phyloP scores from a whole-genome alignment of 2,329 filamentous ascomycete genomes.

The Cordyceps cateniannulata region DNA sequence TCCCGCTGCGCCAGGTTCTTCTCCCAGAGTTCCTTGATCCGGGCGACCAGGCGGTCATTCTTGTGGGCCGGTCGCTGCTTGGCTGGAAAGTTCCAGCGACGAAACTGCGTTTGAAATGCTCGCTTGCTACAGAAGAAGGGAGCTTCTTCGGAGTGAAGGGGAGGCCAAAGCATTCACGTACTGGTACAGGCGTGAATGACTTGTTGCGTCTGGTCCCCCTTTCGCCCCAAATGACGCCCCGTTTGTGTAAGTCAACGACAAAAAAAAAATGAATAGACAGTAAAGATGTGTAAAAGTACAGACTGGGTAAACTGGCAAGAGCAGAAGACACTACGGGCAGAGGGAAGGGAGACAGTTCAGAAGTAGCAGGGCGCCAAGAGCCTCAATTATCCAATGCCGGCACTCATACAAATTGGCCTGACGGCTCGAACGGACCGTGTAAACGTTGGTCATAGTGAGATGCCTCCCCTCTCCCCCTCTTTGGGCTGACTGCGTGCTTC shows the following conservation, averaged over 20 bases:
- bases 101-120: slow-evolving; percentile 69
- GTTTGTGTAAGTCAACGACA: slow-evolving; percentile 15
- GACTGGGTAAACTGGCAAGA: neutral
- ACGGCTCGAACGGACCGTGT: neutral
- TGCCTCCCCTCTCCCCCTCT: neutral
- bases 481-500: slow-evolving; percentile 8
- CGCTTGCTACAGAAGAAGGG: slow-evolving; percentile 52
- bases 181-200: neutral
- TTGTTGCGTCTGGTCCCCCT: neutral
- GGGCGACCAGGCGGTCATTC: slow-evolving; percentile 57
- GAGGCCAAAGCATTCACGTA: neutral
- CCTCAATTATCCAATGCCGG: neutral
- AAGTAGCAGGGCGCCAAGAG: neutral
- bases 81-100: slow-evolving; percentile 70
- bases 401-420: neutral
- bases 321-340: neutral
- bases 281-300: neutral
- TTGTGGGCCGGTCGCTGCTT: slow-evolving; percentile 69
- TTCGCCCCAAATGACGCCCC: slow-evolving; percentile 1
- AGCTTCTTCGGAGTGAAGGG: slow-evolving; percentile 6
- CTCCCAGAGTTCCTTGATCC: slow-evolving; percentile 74
- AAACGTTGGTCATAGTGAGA: neutral
- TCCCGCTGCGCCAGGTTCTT: slow-evolving; percentile 64
- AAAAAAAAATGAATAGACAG: neutral
- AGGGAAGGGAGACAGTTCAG: neutral